These are phyloP conservation scores for Collybia sp. DNA, from an alignment of 768 basidiomycete genomes.

Conservation along the genomic window DNA sequence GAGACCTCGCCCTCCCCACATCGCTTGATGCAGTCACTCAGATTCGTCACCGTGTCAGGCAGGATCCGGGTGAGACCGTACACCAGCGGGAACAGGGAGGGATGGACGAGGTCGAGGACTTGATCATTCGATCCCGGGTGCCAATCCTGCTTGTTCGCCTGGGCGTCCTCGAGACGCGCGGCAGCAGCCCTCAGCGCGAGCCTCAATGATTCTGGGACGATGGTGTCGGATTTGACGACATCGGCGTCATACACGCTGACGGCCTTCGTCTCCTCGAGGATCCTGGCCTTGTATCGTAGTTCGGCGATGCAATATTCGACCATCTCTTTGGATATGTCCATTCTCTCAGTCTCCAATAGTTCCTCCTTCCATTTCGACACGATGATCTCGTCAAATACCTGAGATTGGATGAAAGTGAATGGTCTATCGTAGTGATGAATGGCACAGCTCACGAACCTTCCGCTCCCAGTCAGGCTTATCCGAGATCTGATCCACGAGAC, in stretches of 20 bases:
- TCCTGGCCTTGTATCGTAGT: constrained; percentile 12
- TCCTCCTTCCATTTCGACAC: constrained; percentile 13
- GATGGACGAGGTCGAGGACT: constrained; percentile 29
- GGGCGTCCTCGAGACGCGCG: constrained; percentile 24
- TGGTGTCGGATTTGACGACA: constrained; percentile 17
- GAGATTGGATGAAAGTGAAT: background rate
- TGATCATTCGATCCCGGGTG: constrained; percentile 32
- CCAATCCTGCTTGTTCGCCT: constrained; percentile 32
- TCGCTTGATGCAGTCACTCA: constrained; percentile 7
- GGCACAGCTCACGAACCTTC: constrained; percentile 14
- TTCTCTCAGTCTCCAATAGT: background rate
- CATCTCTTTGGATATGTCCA: constrained; percentile 10
- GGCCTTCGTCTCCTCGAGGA: constrained; percentile 6
- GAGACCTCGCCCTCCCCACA: background rate
- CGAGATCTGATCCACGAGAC: constrained; percentile 28
- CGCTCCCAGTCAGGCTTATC: constrained; percentile 28
- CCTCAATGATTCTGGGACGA: constrained; percentile 13
- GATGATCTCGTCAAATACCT: constrained; percentile 14
- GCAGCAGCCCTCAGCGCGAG: constrained; percentile 11
- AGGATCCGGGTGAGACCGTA: constrained; percentile 20
- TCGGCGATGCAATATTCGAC: constrained; percentile 14
- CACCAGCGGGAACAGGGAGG: constrained; percentile 14
- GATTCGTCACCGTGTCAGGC: background rate
- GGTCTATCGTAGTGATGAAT: background rate
- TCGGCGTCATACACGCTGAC: constrained; percentile 3